Evolutionary conservation across 2,329 filamentous ascomycete genomes (phyloP), one percentile per base, ranked within the genome.

Genomic region (Botryotinia calthae): DNA sequence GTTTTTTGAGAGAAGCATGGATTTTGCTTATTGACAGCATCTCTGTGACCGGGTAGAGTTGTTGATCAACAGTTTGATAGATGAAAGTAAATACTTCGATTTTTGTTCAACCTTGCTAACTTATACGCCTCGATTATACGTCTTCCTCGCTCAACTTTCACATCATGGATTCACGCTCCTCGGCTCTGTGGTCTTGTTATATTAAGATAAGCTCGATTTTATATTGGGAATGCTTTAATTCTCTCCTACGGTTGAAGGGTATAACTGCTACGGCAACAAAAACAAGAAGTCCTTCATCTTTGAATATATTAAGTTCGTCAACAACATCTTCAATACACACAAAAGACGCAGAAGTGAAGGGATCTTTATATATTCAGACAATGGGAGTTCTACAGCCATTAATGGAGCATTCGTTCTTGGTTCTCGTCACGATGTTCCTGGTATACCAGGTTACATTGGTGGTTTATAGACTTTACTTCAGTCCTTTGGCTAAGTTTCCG

Each of bases 391-490:
- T 66, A 1, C 31, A 37, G 7, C 31, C 25, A 14, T n/a, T 66
- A 4, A 54, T 51, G 16, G 31, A 54, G 37, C 64, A 54, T 22
- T 51, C 16, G 14, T 25, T 69, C n/a, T 18, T 18, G 12, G 25
- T 42, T 25, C 6, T 56, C 8, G n/a, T 69, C 3, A n/a, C 37
- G 2, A 28, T 37, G 1, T 31, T 61, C 10, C 2, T 68, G n/a
- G 9, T 59, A 4, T 72, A 59, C 62, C 51, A 46, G n/a, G 12
- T 69, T 6, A 51, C 14, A 2, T 51, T 48, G 31, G 31, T 64
- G 18, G 51, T 71, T 34, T 73, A 71, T 64, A 51, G 72, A 4
- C 59, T 73, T 51, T 73, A 58, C 10, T 66, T 73, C n/a, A 34
- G 44, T 34, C 68, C 34, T 8, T n/a, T 73, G 18, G 44, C 46